Evolutionary conservation across 2,329 filamentous ascomycete species (phyloP).

Genomic region (Phoma sp.): DNA sequence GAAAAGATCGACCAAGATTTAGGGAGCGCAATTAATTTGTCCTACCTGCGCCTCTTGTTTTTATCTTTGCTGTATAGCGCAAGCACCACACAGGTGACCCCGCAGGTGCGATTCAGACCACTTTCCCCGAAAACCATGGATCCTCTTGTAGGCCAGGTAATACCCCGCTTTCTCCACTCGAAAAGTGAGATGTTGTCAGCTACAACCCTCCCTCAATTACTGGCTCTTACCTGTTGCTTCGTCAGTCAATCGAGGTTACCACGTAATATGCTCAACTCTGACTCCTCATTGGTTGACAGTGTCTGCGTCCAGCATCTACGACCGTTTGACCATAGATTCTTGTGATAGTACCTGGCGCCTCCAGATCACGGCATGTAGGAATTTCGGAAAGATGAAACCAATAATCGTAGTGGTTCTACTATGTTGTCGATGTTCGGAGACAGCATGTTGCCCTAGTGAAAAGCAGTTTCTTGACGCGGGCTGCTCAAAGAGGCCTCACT

Average conservation of each 20-base stretch:
- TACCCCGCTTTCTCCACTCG: neutral
- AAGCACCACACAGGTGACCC: too few relatives aligned
- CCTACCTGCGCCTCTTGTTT: too few relatives aligned
- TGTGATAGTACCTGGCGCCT: slow-evolving; percentile 1
- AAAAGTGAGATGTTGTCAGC: neutral
- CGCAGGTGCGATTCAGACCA: too few relatives aligned
- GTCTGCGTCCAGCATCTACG: slow-evolving; percentile 1
- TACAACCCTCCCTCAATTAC: slow-evolving; percentile 17
- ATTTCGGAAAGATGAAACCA: too few relatives aligned
- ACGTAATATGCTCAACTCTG: slow-evolving; percentile 13
- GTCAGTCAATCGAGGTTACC: slow-evolving; percentile 21
- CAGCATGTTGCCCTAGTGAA: too few relatives aligned
- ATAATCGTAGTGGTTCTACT: too few relatives aligned
- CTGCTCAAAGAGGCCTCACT: too few relatives aligned
- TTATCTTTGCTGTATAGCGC: too few relatives aligned
- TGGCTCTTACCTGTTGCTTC: slow-evolving; percentile 15
- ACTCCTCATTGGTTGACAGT: slow-evolving; percentile 20
- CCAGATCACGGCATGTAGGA: neutral
- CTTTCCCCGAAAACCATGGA: too few relatives aligned
- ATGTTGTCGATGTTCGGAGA: too few relatives aligned
- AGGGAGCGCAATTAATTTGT: neutral
- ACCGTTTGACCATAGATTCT: neutral
- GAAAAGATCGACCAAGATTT: neutral
- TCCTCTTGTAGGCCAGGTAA: neutral
- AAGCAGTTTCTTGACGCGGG: too few relatives aligned